Conservation (phyloP, 129 eudicot species). For the Escallonia rubra region DNA sequence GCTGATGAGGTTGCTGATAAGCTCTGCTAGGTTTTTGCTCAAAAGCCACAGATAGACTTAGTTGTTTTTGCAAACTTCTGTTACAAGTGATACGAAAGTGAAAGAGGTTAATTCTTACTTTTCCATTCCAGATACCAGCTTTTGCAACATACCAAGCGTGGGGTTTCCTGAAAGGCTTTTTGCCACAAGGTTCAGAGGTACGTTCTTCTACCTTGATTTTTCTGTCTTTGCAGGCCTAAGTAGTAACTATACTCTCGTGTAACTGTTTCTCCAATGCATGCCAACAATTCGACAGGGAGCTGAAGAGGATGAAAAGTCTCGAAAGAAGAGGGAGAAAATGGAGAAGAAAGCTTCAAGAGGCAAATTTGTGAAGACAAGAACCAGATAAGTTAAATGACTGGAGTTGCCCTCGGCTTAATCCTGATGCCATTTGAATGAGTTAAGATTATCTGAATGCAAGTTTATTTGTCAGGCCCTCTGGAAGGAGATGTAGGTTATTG, state of each 20-base stretch:
- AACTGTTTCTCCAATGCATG: slow-evolving; percentile 6
- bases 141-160: slow-evolving; percentile 76
- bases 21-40: no score
- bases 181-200: slow-evolving; percentile 78
- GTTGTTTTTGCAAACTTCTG: no score
- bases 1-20: no score
- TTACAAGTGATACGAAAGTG: no score
- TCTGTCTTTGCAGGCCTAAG: neutral
- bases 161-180: slow-evolving; percentile 75
- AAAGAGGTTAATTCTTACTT: neutral
- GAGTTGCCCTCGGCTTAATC: no score
- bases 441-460: no score
- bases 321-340: slow-evolving; percentile 91
- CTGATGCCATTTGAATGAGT: no score
- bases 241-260: neutral
- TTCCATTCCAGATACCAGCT: slow-evolving; percentile 69
- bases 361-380: slow-evolving; percentile 62
- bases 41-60: no score
- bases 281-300: slow-evolving; percentile 38
- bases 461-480: no score
- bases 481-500: no score
- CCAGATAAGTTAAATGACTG: slow-evolving; percentile 21
- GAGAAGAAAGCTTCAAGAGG: slow-evolving; percentile 85
- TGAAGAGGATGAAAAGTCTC: slow-evolving; percentile 81
- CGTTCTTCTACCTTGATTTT: neutral